phyloP scores from a whole-genome alignment of 2,329 filamentous ascomycete genomes.

The Macrophomina phaseolina region DNA sequence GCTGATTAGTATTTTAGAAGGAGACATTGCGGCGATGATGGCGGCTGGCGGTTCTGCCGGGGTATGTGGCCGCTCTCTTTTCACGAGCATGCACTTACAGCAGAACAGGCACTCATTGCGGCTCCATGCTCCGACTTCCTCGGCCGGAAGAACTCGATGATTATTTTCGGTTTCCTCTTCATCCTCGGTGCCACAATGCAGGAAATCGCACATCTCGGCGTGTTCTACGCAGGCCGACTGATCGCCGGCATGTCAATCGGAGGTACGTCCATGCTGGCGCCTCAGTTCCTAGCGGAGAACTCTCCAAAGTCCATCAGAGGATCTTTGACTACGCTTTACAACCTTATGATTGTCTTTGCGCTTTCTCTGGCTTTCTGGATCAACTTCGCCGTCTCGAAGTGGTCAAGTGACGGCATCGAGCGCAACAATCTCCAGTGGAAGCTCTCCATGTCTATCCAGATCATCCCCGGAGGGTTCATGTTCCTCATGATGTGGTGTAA shows the following conservation, averaged over 20 bases:
- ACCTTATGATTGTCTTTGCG: constrained; percentile 47
- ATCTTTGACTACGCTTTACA: constrained; percentile 49
- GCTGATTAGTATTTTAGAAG: constrained; percentile 22
- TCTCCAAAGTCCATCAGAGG: constrained; percentile 49
- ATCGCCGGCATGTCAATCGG: constrained; percentile 46
- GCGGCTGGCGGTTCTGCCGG: constrained; percentile 46
- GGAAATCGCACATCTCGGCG: constrained; percentile 43
- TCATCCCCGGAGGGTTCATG: constrained; percentile 47
- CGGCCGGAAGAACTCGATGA: constrained; percentile 45
- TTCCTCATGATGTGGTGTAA: constrained; percentile 36
- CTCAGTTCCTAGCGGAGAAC: constrained; percentile 45
- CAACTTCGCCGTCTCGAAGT: constrained; percentile 38
- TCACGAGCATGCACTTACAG: background rate
- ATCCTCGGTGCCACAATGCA: constrained; percentile 44
- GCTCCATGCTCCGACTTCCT: constrained; percentile 47
- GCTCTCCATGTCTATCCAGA: constrained; percentile 45
- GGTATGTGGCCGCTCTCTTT: background rate
- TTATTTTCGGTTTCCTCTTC: constrained; percentile 41
- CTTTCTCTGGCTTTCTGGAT: constrained; percentile 44
- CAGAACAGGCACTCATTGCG: constrained; percentile 38
- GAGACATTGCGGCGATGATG: constrained; percentile 42
- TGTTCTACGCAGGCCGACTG: constrained; percentile 48
- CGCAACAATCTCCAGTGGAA: constrained; percentile 45
- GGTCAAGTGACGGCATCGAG: constrained; percentile 31
- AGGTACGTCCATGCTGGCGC: constrained; percentile 47